Evolutionary conservation across 139 green algal species (phyloP), one percentile per base, ranked within the genome.

Genomic region (Nannochloris sp.): DNA sequence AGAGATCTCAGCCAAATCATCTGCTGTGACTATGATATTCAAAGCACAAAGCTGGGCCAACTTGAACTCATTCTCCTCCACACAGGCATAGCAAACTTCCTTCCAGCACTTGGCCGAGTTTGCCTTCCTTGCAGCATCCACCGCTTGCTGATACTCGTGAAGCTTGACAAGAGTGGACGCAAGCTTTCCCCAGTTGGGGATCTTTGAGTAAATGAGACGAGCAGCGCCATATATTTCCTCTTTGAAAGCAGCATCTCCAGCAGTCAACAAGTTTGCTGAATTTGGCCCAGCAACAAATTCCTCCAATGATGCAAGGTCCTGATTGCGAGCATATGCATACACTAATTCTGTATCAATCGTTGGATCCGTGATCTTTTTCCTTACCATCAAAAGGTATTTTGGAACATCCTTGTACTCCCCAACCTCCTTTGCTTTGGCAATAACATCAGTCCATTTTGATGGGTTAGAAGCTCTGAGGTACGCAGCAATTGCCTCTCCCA

Each of bases 11-110:
- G 96, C 90, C 60, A 99, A 78, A 62, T 99, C 93, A 69, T 99
- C 93, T 5, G 95, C 92, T 57, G 95, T 93, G 58, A 98, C 76
- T 68, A 99, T 97, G 89, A 99, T 98, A 81, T 91, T 90, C n/a
- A 99, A 83, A 27, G 88, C 93, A 74, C 84, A 94, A 29, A 99
- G 86, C 84, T 97, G 91, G 4, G 90, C 93, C 59, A 98, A 84
- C 36, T 88, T 79, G 85, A 94, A 96, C 84, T 99, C 93, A 43
- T 79, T 79, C 66, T 89, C 87, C 61, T 97, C 91, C 57, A 98
- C 90, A 75, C 93, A 99, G 10, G 90, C 90, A 75, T 96, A 99
- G 78, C 84, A 92, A 53, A 95, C 86, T 85, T 98, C 93, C 81
- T 98, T 98, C 92, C 92, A 98, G 11, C 83, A 94, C 55, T 81